A percentile compares a stretch with the other conserved stretches of the same genome.
phyloP scores from a whole-genome alignment of 345 rosid species.

The Brassica nigra region DNA sequence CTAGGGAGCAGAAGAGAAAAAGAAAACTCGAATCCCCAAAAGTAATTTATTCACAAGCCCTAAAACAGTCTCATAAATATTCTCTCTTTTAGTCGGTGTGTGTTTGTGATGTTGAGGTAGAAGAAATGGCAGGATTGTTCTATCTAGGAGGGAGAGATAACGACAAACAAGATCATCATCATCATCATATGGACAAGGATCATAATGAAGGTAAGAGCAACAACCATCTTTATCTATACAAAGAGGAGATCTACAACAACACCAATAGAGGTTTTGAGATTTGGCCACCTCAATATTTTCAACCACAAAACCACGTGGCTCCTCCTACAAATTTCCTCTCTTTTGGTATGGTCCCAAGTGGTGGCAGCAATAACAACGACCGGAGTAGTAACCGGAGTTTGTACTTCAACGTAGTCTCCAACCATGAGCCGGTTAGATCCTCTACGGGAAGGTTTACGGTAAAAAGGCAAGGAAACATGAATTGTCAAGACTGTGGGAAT shows the following conservation, averaged over 20 bases:
- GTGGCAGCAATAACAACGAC: slow-evolving; percentile 23
- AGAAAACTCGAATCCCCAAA: slow-evolving; percentile 33
- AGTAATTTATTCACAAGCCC: slow-evolving; percentile 14
- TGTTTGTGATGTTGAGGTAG: slow-evolving; percentile 50
- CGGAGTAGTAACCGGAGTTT: slow-evolving; percentile 34
- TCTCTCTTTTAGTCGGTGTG: slow-evolving; percentile 11
- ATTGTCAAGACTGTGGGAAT: no score
- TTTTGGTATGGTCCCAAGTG: slow-evolving; percentile 66
- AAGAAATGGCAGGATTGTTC: slow-evolving; percentile 82
- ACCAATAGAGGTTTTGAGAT: slow-evolving; percentile 61
- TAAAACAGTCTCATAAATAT: slow-evolving; percentile 5
- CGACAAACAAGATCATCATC: slow-evolving; percentile 51
- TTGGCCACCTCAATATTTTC: slow-evolving; percentile 72
- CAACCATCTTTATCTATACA: slow-evolving; percentile 46
- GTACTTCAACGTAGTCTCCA: background rate
- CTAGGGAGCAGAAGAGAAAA: background rate
- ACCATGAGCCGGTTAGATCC: no score
- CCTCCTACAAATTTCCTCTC: slow-evolving; percentile 50
- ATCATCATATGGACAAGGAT: slow-evolving; percentile 34
- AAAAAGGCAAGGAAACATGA: no score
- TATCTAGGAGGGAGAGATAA: slow-evolving; percentile 65
- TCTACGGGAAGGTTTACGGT: no score
- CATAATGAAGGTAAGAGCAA: slow-evolving; percentile 53
- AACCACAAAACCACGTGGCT: slow-evolving; percentile 40
- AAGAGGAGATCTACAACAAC: slow-evolving; percentile 74